These are phyloP conservation scores for Diaporthe ampelina DNA, from an alignment of 2,329 filamentous ascomycete species.

Conservation along the genomic window DNA sequence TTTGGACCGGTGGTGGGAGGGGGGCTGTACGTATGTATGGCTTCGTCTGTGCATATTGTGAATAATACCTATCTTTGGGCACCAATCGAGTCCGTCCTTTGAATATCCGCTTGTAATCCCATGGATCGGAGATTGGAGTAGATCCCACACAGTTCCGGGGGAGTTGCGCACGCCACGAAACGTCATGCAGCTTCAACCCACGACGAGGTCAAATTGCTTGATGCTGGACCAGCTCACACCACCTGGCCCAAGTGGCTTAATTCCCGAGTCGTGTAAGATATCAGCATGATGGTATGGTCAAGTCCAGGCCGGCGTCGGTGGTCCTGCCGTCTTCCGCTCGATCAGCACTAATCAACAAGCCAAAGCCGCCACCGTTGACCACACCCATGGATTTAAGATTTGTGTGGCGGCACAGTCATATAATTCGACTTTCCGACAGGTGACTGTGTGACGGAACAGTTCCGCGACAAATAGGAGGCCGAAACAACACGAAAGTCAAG, in stretches of 20 bases:
- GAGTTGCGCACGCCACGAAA: neutral
- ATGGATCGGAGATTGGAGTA: neutral
- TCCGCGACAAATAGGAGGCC: neutral
- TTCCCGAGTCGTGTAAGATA: neutral
- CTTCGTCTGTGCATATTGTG: neutral
- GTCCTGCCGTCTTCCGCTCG: neutral
- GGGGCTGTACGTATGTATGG: neutral
- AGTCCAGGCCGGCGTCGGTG: too few relatives aligned
- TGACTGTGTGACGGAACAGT: neutral
- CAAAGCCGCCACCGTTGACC: neutral
- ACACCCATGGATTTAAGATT: neutral
- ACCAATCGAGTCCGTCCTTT: neutral
- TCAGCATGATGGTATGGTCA: neutral
- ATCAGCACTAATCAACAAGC: neutral
- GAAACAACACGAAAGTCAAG: neutral
- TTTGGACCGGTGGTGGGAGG: neutral
- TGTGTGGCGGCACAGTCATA: slow-evolving; percentile 2
- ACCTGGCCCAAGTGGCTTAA: neutral
- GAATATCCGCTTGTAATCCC: neutral
- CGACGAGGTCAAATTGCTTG: neutral
- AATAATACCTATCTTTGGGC: neutral
- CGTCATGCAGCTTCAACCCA: neutral
- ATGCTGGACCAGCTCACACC: neutral
- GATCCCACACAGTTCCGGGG: neutral
- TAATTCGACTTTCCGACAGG: too few relatives aligned